Conservation (phyloP, 164 flowering plant genomes). For the Akebia trifoliata region DNA sequence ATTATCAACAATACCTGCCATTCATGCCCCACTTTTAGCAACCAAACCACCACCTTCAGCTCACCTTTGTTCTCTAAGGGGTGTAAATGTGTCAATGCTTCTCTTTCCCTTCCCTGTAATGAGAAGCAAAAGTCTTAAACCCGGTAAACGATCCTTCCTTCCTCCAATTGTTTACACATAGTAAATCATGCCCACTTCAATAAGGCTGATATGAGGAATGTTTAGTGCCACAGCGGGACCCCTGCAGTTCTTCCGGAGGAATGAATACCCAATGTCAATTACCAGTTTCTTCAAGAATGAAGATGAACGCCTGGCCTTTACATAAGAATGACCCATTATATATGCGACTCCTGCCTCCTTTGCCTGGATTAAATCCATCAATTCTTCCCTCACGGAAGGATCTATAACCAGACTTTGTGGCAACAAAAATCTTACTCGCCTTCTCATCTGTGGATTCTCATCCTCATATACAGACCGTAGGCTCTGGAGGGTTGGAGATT, state of each 20-base stretch:
- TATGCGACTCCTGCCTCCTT: slow-evolving; percentile 49
- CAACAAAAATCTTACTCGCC: slow-evolving; percentile 37
- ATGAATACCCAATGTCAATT: slow-evolving; percentile 44
- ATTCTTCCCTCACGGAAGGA: slow-evolving; percentile 34
- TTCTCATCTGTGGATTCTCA: slow-evolving; percentile 28
- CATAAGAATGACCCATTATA: slow-evolving; percentile 50
- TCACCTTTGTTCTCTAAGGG: too few relatives aligned
- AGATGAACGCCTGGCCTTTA: slow-evolving; percentile 41
- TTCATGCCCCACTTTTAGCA: too few relatives aligned
- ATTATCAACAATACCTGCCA: too few relatives aligned
- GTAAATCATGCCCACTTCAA: slow-evolving; percentile 54
- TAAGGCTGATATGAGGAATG: slow-evolving; percentile 51
- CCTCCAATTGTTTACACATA: slow-evolving; percentile 34
- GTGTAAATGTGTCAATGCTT: too few relatives aligned
- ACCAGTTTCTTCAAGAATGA: slow-evolving; percentile 43
- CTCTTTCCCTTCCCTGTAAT: too few relatives aligned
- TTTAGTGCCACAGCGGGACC: slow-evolving; percentile 48
- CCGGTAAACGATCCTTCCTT: too few relatives aligned
- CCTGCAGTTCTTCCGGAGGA: slow-evolving; percentile 50
- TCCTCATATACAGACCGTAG: slow-evolving; percentile 32
- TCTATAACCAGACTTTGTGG: slow-evolving; percentile 28
- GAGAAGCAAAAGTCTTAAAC: too few relatives aligned
- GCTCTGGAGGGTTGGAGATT: slow-evolving; percentile 32
- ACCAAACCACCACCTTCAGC: too few relatives aligned
- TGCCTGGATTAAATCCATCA: slow-evolving; percentile 40